These are phyloP conservation scores for Viola odorata DNA, from an alignment of 345 rosid species.

Conservation along the genomic window DNA sequence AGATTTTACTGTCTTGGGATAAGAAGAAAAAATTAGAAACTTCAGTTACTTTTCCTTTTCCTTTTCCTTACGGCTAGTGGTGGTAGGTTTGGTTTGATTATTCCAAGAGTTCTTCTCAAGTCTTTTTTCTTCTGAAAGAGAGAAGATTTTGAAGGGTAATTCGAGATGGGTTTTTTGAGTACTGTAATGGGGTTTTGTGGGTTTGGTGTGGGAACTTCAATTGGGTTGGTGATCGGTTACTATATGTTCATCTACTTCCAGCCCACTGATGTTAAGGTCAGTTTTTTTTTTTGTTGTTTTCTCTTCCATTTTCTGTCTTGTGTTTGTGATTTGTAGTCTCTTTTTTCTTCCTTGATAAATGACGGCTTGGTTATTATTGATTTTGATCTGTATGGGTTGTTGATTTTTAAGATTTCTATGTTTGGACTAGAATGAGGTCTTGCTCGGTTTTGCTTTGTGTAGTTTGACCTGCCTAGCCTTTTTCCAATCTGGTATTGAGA, in stretches of 20 bases:
- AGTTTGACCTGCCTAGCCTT: neutral
- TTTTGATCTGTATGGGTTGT: neutral
- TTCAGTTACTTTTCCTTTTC: too few relatives aligned
- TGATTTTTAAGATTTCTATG: neutral
- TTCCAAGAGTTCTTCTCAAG: neutral
- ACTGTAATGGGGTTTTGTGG: constrained; percentile 56
- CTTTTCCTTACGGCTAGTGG: too few relatives aligned
- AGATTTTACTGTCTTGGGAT: too few relatives aligned
- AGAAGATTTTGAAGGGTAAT: constrained; percentile 2
- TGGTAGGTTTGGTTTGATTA: too few relatives aligned
- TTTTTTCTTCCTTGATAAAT: constrained; percentile 1
- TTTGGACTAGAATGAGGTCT: neutral
- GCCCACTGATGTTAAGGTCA: constrained; percentile 69
- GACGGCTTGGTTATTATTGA: neutral
- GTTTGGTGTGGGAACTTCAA: constrained; percentile 72
- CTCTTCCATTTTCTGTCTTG: neutral
- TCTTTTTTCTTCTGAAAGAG: neutral
- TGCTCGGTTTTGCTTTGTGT: neutral
- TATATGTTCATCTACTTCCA: constrained; percentile 64
- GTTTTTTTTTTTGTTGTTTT: neutral
- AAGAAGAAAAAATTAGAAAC: too few relatives aligned
- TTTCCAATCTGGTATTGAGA: neutral
- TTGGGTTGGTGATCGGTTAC: constrained; percentile 68
- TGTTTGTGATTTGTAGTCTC: neutral
- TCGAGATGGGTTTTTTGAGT: constrained; percentile 61